A percentile compares a stretch with the other conserved stretches of the same genome.
Evolutionary conservation across 2,329 filamentous ascomycete genomes (phyloP).

Genomic region (Aquanectria penicillioides): DNA sequence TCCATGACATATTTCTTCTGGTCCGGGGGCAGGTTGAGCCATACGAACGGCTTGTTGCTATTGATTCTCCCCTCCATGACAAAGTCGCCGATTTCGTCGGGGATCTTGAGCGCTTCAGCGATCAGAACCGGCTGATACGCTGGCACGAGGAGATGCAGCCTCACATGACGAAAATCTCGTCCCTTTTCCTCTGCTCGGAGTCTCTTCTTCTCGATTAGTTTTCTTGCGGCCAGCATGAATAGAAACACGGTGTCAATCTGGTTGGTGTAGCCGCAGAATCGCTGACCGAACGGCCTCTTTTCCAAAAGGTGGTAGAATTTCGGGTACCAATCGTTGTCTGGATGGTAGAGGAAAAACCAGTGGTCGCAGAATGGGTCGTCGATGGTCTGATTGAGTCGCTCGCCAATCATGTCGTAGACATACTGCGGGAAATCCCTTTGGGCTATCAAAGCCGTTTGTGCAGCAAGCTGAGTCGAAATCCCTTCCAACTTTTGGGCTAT

Average conservation of each 20-base stretch:
- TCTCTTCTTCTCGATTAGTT: conserved; percentile 39
- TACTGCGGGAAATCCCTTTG: conserved; percentile 51
- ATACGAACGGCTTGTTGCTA: conserved; percentile 50
- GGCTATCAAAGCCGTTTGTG: conserved; percentile 49
- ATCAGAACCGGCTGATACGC: conserved; percentile 52
- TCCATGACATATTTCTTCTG: conserved; percentile 45
- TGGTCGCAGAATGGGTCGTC: conserved; percentile 45
- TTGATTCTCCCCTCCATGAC: conserved; percentile 52
- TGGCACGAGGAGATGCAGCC: conserved; percentile 51
- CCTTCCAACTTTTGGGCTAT: conserved; percentile 48
- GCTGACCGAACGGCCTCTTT: conserved; percentile 44
- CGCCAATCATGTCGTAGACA: conserved; percentile 49
- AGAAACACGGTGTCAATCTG: conserved; percentile 52
- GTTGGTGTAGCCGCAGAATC: conserved; percentile 53
- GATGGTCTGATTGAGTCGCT: conserved; percentile 46
- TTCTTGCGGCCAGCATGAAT: conserved; percentile 50
- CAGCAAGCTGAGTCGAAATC: conserved; percentile 45
- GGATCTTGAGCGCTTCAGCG: conserved; percentile 48
- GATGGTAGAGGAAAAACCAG: conserved; percentile 54
- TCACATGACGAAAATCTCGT: conserved; percentile 34
- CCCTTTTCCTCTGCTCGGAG: conserved; percentile 36
- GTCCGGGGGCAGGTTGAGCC: conserved; percentile 50
- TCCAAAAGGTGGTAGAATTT: conserved; percentile 51
- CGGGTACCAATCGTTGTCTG: conserved; percentile 54
- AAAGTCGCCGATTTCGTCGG: conserved; percentile 50